Evolutionary conservation across 345 rosid species (phyloP), one percentile per base, ranked within the genome.

Genomic region (Ailanthus altissimus): DNA sequence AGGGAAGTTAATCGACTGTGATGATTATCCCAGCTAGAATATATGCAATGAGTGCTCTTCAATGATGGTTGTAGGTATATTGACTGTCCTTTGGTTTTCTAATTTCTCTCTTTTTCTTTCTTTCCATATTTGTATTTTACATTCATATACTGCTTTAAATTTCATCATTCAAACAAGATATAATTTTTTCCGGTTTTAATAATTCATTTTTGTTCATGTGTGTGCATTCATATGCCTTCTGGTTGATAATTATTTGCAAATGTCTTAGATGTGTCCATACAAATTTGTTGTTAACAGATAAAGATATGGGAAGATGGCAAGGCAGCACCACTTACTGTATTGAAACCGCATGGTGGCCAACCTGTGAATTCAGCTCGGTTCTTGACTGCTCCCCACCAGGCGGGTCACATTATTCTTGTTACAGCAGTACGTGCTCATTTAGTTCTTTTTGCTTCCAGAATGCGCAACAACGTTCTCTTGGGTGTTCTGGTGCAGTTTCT

Each of bases 251-350:
- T 38, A 23, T 62, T 45, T 56, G 56, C 65, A 32, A 28, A 46
- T 11, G 4, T 61, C 47, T 45, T 74, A 63, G 64, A 20, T 62
- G 6, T 43, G 23, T 71, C 15, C 23, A 23, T 28, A 56, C 46
- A 64, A 65, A 78, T 18, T 54, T 67, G 32, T 56, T 73, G 63
- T 69, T 73, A 53, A 78, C 90, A 95, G 99, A 85, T 95, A 66
- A 95, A 95, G 84, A 90, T 95, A 73, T 95, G 99, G 99, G 96
- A 92, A 75, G 97, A 91, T 80, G 89, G 79, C 81, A 95, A 89
- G 84, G 79, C 85, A 64, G 80, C 70, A 32, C 93, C 97, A 50
- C 90, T 91, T 82, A 81, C 83, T 58, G 87, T 92, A 40, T 80
- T 95, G 84, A 93, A 87, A 81, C 98, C 99, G 38, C 90, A 95